Evolutionary conservation across 495 filamentous ascomycete genomes (phyloP).

Genomic region (Chaetomium tenue): DNA sequence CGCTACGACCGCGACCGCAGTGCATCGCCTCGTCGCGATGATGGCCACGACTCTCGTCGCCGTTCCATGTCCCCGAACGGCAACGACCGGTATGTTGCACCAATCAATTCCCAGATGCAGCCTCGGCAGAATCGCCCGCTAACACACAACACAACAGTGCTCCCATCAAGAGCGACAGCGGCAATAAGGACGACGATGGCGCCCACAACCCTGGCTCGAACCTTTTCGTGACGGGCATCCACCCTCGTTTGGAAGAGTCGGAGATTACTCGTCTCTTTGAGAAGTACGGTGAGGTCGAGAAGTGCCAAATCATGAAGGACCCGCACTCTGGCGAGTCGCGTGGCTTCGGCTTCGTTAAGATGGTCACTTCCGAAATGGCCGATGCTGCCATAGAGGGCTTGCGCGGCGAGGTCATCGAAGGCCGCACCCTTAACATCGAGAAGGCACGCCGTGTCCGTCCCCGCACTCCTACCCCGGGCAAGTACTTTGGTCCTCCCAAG

Average conservation of each 20-base stretch:
- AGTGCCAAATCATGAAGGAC: slow-evolving; percentile 99
- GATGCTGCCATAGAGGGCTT: slow-evolving; percentile 96
- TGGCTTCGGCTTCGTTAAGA: slow-evolving; percentile 99
- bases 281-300: slow-evolving; percentile 97
- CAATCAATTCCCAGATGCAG: not conserved
- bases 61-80: slow-evolving; percentile 74
- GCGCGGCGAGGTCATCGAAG: slow-evolving; percentile 92
- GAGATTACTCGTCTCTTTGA: slow-evolving; percentile 94
- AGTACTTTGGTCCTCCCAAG: slow-evolving; percentile 99
- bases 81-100: slow-evolving; percentile 63
- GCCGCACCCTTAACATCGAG: slow-evolving; percentile 95
- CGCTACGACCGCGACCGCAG: slow-evolving; percentile 80
- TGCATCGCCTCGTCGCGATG: slow-evolving; percentile 83
- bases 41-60: slow-evolving; percentile 65
- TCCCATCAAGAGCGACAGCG: slow-evolving; percentile 36
- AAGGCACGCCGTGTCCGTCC: slow-evolving; percentile 94
- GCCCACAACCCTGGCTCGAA: slow-evolving; percentile 92
- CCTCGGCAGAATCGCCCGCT: slow-evolving; percentile 7
- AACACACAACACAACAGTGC: slow-evolving; percentile 24
- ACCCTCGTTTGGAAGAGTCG: slow-evolving; percentile 85
- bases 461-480: slow-evolving; percentile 94
- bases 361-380: slow-evolving; percentile 88
- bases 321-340: slow-evolving; percentile 97
- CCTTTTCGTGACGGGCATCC: slow-evolving; percentile 97
- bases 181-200: slow-evolving; percentile 68